These are phyloP conservation scores for Rhizopogon vinicolor DNA, from an alignment of 768 basidiomycete genomes.

Conservation along the genomic window DNA sequence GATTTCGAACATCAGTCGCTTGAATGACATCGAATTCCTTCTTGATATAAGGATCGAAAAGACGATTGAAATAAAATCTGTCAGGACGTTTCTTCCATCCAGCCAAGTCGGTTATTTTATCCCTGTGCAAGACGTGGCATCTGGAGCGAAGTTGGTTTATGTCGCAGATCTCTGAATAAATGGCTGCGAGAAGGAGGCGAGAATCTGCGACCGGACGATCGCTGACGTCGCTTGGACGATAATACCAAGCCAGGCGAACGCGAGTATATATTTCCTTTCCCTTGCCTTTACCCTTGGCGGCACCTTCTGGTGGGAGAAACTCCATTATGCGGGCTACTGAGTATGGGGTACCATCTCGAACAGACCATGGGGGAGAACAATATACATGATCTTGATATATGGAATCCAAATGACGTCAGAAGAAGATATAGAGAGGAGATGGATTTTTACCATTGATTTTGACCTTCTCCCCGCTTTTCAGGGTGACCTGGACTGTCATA, in stretches of 20 bases:
- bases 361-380: constrained; percentile 88
- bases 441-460: constrained; percentile 75
- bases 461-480: constrained; percentile 81
- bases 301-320: constrained; percentile 79
- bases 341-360: constrained; percentile 93
- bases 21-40: constrained; percentile 96
- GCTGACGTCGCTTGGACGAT: constrained; percentile 93
- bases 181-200: constrained; percentile 88
- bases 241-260: constrained; percentile 93
- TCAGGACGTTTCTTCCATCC: constrained; percentile 94
- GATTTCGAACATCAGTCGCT: constrained; percentile 79
- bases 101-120: constrained; percentile 90
- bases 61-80: constrained; percentile 92
- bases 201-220: constrained; percentile 89
- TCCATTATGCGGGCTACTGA: constrained; percentile 96
- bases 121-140: constrained; percentile 92
- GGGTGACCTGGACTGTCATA: constrained; percentile 39
- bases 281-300: constrained; percentile 59
- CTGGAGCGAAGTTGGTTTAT: constrained; percentile 88
- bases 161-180: constrained; percentile 95
- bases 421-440: constrained; percentile 9
- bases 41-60: constrained; percentile 98
- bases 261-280: constrained; percentile 71
- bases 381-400: constrained; percentile 88
- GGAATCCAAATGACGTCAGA: constrained; percentile 11